Evolutionary conservation across 2,329 filamentous ascomycete species (phyloP).

Genomic region (Westerdykella ornata): DNA sequence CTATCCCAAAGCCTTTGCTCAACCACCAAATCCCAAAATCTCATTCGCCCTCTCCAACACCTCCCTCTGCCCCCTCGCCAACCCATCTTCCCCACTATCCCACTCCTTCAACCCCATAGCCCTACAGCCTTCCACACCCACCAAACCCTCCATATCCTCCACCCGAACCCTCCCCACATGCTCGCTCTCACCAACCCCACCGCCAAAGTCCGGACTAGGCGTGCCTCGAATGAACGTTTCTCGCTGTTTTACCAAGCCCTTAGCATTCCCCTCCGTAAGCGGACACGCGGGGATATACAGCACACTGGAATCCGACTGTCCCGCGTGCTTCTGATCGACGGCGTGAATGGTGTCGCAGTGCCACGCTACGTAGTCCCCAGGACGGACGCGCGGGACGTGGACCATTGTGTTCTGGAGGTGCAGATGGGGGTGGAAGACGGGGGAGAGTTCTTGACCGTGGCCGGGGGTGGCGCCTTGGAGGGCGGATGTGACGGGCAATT

Average conservation of each 20-base stretch:
- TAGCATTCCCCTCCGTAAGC: conserved; percentile 65
- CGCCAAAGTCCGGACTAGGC: conserved; percentile 45
- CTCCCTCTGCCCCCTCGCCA: conserved; percentile 47
- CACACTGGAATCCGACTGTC: conserved; percentile 69
- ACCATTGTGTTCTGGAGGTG: conserved; percentile 63
- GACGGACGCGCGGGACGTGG: conserved; percentile 59
- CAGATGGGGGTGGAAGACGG: conserved; percentile 62
- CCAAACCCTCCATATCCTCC: conserved; percentile 35
- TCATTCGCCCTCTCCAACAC: conserved; percentile 50
- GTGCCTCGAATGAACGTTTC: conserved; percentile 60
- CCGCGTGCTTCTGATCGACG: conserved; percentile 71
- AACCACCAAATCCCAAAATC: conserved; percentile 44
- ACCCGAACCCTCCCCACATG: conserved; percentile 40
- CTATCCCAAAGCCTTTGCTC: background rate
- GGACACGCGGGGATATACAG: conserved; percentile 86
- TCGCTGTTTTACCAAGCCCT: conserved; percentile 64
- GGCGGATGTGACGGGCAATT: conserved; percentile 48
- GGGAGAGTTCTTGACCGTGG: conserved; percentile 61
- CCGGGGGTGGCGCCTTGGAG: conserved; percentile 66
- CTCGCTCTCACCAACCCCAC: conserved; percentile 57
- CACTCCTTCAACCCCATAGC: conserved; percentile 50
- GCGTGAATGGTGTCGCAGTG: conserved; percentile 78
- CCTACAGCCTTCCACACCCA: conserved; percentile 45
- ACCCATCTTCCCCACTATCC: conserved; percentile 43
- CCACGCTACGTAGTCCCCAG: conserved; percentile 71